These are phyloP conservation scores for Linnemannia hyalina DNA, from an alignment of 192 early-diverging fungal genomes.

Conservation along the genomic window DNA sequence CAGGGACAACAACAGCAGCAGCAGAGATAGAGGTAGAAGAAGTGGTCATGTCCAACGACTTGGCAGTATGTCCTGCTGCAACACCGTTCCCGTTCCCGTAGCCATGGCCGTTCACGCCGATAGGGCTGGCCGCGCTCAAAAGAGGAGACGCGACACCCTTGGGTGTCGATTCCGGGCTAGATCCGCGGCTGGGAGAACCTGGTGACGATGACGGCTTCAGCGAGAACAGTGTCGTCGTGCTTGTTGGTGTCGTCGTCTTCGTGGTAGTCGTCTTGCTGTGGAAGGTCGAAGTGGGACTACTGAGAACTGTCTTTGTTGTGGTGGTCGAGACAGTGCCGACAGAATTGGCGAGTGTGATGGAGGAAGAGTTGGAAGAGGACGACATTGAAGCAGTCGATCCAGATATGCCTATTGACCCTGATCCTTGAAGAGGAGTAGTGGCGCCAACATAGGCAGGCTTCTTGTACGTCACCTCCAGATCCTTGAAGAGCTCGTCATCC, in stretches of 20 bases:
- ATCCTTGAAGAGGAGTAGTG: not conserved
- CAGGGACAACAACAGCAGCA: not conserved
- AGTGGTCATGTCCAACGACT: not conserved
- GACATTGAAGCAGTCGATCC: constrained; percentile 25
- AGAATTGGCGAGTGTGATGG: constrained; percentile 27
- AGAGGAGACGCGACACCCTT: constrained; percentile 33
- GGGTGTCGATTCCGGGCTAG: constrained; percentile 32
- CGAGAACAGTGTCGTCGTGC: not conserved
- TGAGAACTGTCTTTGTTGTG: constrained; percentile 4
- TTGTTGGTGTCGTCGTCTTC: not conserved
- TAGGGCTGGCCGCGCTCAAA: constrained; percentile 8
- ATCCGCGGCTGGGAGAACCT: constrained; percentile 17
- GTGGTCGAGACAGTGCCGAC: constrained; percentile 12
- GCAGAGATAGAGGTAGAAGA: not conserved
- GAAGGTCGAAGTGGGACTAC: not conserved
- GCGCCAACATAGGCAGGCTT: constrained; percentile 38
- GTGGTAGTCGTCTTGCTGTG: constrained; percentile 9
- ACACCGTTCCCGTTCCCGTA: not conserved
- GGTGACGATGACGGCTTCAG: not conserved
- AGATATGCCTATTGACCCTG: not conserved
- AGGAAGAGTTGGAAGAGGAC: constrained; percentile 29
- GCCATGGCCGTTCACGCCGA: not conserved
- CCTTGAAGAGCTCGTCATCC: constrained; percentile 52
- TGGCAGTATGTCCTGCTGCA: not conserved
- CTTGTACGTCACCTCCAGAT: constrained; percentile 47